Evolutionary conservation across 164 flowering plant species (phyloP).

Genomic region (Vitis riparia): DNA sequence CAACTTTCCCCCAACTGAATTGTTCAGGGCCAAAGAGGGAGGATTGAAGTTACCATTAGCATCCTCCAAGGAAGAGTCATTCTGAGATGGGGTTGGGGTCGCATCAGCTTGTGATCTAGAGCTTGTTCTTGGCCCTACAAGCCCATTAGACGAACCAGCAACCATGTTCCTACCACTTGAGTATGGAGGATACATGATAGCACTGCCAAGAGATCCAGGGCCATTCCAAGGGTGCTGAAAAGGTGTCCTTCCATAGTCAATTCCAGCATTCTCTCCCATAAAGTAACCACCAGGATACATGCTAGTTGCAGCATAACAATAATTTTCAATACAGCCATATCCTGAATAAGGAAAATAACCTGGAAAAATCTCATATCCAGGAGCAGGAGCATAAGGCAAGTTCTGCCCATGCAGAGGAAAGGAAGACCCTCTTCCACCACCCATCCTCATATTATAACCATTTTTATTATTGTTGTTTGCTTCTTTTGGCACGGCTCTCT

Average conservation of each 20-base stretch:
- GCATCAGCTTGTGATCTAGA: slow-evolving; percentile 18
- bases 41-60: too few relatives aligned
- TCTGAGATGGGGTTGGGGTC: slow-evolving; percentile 10
- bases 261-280: slow-evolving; percentile 32
- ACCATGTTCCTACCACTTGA: slow-evolving; percentile 33
- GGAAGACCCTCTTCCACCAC: slow-evolving; percentile 26
- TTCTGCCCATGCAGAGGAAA: slow-evolving; percentile 22
- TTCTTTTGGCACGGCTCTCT: slow-evolving; percentile 73
- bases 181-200: slow-evolving; percentile 33
- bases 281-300: slow-evolving; percentile 36
- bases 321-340: slow-evolving; percentile 26
- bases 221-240: slow-evolving; percentile 1
- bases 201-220: slow-evolving; percentile 37
- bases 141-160: slow-evolving; percentile 24
- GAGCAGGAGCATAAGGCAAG: slow-evolving; percentile 27
- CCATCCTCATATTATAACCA: slow-evolving; percentile 20
- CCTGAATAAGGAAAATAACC: slow-evolving; percentile 23
- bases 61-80: neutral
- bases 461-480: slow-evolving; percentile 14
- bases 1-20: slow-evolving; percentile 16
- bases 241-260: slow-evolving; percentile 31
- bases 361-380: slow-evolving; percentile 29
- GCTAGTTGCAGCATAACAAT: slow-evolving; percentile 33
- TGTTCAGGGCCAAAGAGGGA: too few relatives aligned
- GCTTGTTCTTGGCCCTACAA: slow-evolving; percentile 21